Evolutionary conservation across 768 basidiomycete species (phyloP), one percentile per base, ranked within the genome.

Genomic region (Pleurotus djamor): DNA sequence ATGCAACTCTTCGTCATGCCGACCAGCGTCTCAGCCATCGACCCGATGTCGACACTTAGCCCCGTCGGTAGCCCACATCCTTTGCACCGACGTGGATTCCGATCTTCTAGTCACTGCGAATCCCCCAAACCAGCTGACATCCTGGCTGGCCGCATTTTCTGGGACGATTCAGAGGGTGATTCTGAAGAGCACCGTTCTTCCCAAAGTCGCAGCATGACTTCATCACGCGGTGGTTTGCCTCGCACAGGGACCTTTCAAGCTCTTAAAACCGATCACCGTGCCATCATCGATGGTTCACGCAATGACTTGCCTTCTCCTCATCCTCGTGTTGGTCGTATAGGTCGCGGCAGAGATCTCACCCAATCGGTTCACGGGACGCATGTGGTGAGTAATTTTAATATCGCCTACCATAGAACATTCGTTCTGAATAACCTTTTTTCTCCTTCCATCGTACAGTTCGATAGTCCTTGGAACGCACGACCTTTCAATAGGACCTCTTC

Each of bases 11-110:
- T 91, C 76, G 83, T 76, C 65, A 81, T 86, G 63, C 91, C 91
- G 6, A 70, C 76, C 59, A 80, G 78, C 16, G 80, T 88, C 44
- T 83, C 83, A 32, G 82, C 84, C 9, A 88, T 92, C 72, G 82
- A 92, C 60, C 91, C 90, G 52, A 72, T 87, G 67, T 90, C 87
- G n/a, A 91, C 88, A 6, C 79, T 92, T 67, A 86, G 83, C 60
- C 83, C 85, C 0, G 72, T 75, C 41, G 76, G 78, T 10, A 80
- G 80, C 58, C 83, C 83, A 37, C 67, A 73, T 13, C 75, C 72
- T 4, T 72, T 70, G 45, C 62, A 72, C 66, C 72, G 72, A 59
- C 68, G 61, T 56, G 67, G 72, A 41, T 70, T 70, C 54, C 67
- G 61, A 61, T 67, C 64, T 41, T 58, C 61, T 43, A 50, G 70